Conservation (phyloP, 2,329 filamentous ascomycete species). For the Fusarium penzigii region DNA sequence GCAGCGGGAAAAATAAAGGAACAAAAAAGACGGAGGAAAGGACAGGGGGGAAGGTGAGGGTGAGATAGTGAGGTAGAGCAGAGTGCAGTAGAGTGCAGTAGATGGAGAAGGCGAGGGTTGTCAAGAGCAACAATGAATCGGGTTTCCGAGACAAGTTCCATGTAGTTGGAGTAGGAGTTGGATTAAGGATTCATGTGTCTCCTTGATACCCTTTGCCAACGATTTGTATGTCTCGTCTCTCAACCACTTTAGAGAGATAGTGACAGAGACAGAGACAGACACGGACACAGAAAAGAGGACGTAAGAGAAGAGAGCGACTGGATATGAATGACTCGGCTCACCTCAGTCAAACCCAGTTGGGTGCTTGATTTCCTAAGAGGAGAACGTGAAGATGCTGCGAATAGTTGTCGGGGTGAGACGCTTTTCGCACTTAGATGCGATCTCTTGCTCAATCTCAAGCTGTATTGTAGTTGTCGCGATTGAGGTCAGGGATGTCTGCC, state of each 20-base stretch:
- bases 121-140: slow-evolving; percentile 32
- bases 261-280: not conserved
- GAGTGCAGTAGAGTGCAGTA: too few species aligned
- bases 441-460: too few species aligned
- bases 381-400: too few species aligned
- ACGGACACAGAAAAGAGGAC: slow-evolving; percentile 26
- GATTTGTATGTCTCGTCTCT: too few species aligned
- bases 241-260: too few species aligned
- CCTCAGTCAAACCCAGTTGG: slow-evolving; percentile 21
- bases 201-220: too few species aligned
- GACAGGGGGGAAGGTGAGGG: slow-evolving; percentile 22
- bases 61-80: not conserved
- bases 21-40: slow-evolving; percentile 1
- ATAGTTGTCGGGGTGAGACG: slow-evolving; percentile 9
- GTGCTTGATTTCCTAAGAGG: too few species aligned
- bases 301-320: slow-evolving; percentile 25
- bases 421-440: too few species aligned
- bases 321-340: slow-evolving; percentile 36
- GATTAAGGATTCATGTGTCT: too few species aligned
- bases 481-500: not conserved
- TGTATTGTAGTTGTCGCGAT: not conserved
- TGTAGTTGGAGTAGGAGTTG: too few species aligned
- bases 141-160: slow-evolving; percentile 25
- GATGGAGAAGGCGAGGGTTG: slow-evolving; percentile 14
- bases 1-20: not conserved